Evolutionary conservation across 805 yeast genomes (phyloP).

Genomic region (Yamadazyma philogaea): DNA sequence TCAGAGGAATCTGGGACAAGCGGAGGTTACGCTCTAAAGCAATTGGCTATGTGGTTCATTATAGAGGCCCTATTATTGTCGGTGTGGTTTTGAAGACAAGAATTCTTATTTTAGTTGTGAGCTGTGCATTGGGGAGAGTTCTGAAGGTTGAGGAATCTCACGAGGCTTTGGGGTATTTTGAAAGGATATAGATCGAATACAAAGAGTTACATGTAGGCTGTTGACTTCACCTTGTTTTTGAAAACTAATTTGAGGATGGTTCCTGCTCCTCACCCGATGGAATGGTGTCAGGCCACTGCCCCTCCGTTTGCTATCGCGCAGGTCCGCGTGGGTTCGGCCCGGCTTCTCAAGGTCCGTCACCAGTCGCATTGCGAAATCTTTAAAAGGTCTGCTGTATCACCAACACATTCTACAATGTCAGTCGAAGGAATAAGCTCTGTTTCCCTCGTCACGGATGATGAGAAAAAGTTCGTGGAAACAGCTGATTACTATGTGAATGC

Average conservation of each 20-base stretch:
- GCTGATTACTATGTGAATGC: constrained; percentile 55
- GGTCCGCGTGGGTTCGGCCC: background rate
- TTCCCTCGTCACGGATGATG: constrained; percentile 57
- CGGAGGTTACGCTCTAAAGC: background rate
- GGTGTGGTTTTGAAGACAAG: background rate
- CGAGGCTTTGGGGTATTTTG: too few relatives aligned
- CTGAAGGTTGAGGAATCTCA: too few relatives aligned
- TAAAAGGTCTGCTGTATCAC: background rate
- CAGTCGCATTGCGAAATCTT: background rate
- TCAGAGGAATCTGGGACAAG: background rate
- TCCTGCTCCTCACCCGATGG: too few relatives aligned
- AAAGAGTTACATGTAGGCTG: too few relatives aligned
- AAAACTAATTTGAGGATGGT: too few relatives aligned
- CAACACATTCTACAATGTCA: background rate
- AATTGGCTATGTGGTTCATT: background rate
- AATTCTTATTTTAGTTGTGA: too few relatives aligned
- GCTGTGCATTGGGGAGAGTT: too few relatives aligned
- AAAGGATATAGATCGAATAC: background rate
- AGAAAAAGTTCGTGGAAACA: constrained; percentile 43
- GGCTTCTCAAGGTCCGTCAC: constrained; percentile 3
- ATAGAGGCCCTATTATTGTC: background rate
- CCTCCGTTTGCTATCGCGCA: too few relatives aligned
- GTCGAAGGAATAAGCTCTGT: constrained; percentile 47
- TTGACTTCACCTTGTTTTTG: too few relatives aligned
- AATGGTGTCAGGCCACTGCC: too few relatives aligned